These are phyloP conservation scores for Cyclaneusma minus DNA, from an alignment of 2,329 filamentous ascomycete genomes.

Conservation along the genomic window DNA sequence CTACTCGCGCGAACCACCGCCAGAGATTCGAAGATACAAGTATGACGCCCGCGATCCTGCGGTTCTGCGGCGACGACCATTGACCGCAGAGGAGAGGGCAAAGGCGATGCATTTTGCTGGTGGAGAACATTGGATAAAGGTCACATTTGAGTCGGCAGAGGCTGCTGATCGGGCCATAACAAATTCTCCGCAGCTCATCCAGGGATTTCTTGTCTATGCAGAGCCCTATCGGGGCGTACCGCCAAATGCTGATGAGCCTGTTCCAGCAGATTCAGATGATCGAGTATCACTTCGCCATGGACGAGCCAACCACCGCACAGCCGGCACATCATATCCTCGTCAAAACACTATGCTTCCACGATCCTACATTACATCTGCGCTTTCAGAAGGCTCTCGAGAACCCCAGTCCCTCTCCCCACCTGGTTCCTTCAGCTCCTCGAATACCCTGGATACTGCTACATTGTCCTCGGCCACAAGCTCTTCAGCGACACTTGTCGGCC, in stretches of 20 bases:
- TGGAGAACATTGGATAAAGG: conserved; percentile 83
- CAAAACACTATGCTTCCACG: conserved; percentile 10
- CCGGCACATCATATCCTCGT: conserved; percentile 4
- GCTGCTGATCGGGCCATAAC: conserved; percentile 55
- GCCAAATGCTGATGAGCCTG: conserved; percentile 46
- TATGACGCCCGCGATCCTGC: conserved; percentile 59
- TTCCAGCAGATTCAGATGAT: conserved; percentile 26
- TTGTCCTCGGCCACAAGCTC: conserved; percentile 19
- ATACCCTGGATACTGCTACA: conserved; percentile 41
- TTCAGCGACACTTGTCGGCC: conserved; percentile 13
- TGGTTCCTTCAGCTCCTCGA: conserved; percentile 22
- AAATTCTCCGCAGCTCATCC: conserved; percentile 55
- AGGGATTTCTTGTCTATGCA: conserved; percentile 55
- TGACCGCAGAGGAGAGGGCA: conserved; percentile 57
- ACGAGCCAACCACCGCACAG: conserved; percentile 1
- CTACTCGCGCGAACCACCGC: conserved; percentile 73
- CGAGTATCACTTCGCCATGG: too few species aligned
- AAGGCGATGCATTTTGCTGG: conserved; percentile 72
- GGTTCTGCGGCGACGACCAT: conserved; percentile 44
- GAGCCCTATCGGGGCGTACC: conserved; percentile 53
- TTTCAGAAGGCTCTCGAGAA: conserved; percentile 14
- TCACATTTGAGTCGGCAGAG: conserved; percentile 62
- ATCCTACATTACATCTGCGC: conserved; percentile 13
- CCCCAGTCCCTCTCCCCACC: conserved; percentile 14
- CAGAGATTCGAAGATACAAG: conserved; percentile 54